These are phyloP conservation scores for Ceratonia siliqua DNA, from an alignment of 306 rosid species.

Conservation along the genomic window DNA sequence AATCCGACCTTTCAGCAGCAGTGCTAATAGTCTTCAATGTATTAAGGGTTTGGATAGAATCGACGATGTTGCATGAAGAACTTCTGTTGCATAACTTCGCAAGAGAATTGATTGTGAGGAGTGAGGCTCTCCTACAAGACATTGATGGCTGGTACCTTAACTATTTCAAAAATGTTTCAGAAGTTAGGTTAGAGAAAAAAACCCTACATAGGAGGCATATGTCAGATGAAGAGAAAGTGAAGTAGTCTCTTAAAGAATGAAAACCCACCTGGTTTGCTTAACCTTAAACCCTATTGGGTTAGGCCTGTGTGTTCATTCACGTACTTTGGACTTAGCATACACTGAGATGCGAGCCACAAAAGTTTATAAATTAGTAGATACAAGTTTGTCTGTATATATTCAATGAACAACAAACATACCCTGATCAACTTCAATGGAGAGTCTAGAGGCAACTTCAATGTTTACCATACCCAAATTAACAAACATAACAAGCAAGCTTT, in stretches of 20 bases:
- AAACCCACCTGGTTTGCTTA: neutral
- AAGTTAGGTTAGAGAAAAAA: neutral
- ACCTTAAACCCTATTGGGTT: neutral
- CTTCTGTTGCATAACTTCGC: constrained; percentile 19
- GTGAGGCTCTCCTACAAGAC: constrained; percentile 37
- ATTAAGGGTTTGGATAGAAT: constrained; percentile 27
- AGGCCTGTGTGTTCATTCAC: neutral
- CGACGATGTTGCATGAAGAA: neutral
- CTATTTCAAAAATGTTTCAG: neutral
- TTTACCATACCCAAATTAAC: too few relatives aligned
- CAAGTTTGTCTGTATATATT: neutral
- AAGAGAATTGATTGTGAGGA: constrained; percentile 31
- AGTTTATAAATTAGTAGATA: neutral
- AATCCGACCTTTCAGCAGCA: constrained; percentile 47
- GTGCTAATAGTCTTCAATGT: constrained; percentile 41
- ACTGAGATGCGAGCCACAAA: neutral
- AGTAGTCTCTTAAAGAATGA: neutral
- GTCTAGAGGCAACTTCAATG: too few relatives aligned
- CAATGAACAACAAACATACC: neutral
- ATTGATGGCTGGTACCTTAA: constrained; percentile 10
- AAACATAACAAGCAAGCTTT: too few relatives aligned
- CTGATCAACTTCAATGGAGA: neutral
- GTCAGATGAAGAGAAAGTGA: neutral
- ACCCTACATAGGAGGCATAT: neutral
- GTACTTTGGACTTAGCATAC: neutral